These are phyloP conservation scores for Panicum virgatum DNA, from an alignment of 202 grass and related monocot species.

Conservation along the genomic window DNA sequence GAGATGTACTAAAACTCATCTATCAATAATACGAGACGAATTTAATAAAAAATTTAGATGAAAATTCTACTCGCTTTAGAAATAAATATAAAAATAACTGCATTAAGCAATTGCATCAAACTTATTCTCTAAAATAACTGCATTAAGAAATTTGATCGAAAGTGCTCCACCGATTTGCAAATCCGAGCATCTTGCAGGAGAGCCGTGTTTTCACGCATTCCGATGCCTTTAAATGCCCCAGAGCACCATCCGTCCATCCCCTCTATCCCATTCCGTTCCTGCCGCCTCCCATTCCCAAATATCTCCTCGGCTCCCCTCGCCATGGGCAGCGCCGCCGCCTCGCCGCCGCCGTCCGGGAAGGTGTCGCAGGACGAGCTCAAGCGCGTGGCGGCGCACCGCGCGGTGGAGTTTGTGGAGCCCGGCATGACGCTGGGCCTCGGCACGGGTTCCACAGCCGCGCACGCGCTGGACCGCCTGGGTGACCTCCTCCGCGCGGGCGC, in stretches of 20 bases:
- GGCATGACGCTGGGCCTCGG: conserved; percentile 82
- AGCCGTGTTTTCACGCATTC: conserved; percentile 25
- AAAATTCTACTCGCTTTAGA: no score
- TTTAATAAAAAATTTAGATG: no score
- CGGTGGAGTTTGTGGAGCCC: conserved; percentile 60
- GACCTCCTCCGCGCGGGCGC: conserved; percentile 43
- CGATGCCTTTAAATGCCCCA: conserved; percentile 39
- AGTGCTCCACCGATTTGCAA: background rate
- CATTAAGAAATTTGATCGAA: no score
- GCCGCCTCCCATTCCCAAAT: conserved; percentile 30
- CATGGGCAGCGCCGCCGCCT: conserved; percentile 44
- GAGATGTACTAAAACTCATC: no score
- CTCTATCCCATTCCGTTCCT: background rate
- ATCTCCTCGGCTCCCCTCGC: background rate
- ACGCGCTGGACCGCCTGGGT: conserved; percentile 66
- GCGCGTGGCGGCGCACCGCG: conserved; percentile 68
- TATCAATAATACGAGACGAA: no score
- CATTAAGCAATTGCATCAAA: no score
- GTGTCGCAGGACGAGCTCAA: conserved; percentile 75
- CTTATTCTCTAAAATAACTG: no score
- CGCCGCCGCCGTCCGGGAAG: conserved; percentile 1
- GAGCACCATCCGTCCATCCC: background rate
- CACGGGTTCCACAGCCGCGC: conserved; percentile 73
- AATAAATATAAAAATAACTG: no score
- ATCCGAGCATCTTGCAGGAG: background rate